A percentile compares a stretch with the other conserved stretches of the same genome.
Evolutionary conservation across 345 rosid species (phyloP).

Genomic region (Abelmoschus esculentus): DNA sequence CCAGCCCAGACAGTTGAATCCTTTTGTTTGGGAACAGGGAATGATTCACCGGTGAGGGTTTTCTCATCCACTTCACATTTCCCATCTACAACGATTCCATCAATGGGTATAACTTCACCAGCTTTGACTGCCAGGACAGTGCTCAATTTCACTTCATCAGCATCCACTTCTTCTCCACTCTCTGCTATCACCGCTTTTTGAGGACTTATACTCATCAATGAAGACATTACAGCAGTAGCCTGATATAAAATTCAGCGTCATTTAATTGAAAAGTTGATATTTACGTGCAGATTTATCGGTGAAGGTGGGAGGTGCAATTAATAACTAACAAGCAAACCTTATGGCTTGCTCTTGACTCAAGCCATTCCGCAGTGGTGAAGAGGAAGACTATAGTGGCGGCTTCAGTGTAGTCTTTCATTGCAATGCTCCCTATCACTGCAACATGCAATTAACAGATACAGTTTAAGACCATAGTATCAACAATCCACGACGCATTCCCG

Average conservation of each 20-base stretch:
- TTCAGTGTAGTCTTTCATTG: slow-evolving; percentile 66
- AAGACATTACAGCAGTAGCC: slow-evolving; percentile 85
- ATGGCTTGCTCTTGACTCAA: slow-evolving; percentile 79
- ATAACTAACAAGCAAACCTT: slow-evolving; percentile 36
- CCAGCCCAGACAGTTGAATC: slow-evolving; percentile 88
- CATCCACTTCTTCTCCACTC: slow-evolving; percentile 74
- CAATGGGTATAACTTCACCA: slow-evolving; percentile 84
- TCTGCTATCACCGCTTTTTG: slow-evolving; percentile 75
- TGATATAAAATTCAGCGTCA: slow-evolving; percentile 15
- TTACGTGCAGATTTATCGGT: too few species aligned
- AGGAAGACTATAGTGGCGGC: slow-evolving; percentile 85
- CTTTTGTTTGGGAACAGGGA: slow-evolving; percentile 63
- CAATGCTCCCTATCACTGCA: slow-evolving; percentile 78
- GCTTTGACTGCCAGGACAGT: slow-evolving; percentile 70
- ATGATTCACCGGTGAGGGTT: slow-evolving; percentile 80
- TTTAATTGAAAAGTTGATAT: too few species aligned
- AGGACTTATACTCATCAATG: slow-evolving; percentile 75
- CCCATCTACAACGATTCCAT: slow-evolving; percentile 84
- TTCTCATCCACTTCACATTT: slow-evolving; percentile 88
- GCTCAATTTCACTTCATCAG: slow-evolving; percentile 55
- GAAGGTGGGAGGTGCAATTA: background rate
- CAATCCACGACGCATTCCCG: too few species aligned
- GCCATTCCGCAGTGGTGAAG: slow-evolving; percentile 83
- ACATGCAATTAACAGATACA: background rate
- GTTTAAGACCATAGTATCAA: background rate